Percentiles rank a stretch among this genome's conserved stretches.
These are phyloP conservation scores for Oryza brachyantha DNA, from an alignment of 176 grass and related monocot genomes.

Conservation along the genomic window DNA sequence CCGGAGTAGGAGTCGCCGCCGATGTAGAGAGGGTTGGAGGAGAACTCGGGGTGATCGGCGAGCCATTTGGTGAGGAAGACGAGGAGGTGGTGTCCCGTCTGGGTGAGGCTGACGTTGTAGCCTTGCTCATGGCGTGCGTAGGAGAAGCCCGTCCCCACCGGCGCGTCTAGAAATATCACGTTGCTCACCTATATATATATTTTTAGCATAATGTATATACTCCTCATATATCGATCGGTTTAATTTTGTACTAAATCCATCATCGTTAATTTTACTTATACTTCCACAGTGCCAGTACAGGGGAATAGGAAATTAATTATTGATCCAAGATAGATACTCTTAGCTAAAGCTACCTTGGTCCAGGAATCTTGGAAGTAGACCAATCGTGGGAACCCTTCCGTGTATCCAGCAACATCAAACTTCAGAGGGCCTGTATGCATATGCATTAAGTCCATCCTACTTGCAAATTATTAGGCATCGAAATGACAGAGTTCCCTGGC, in stretches of 20 bases:
- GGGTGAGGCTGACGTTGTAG: constrained; percentile 35
- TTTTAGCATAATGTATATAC: too few species aligned
- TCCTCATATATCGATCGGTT: too few species aligned
- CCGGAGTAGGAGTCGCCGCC: constrained; percentile 87
- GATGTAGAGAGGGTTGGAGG: constrained; percentile 67
- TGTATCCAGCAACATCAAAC: constrained; percentile 65
- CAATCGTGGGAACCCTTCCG: constrained; percentile 48
- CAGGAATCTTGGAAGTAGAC: constrained; percentile 56
- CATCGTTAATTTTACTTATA: too few species aligned
- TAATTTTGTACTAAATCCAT: too few species aligned
- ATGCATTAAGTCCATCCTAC: too few species aligned
- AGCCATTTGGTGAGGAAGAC: constrained; percentile 65
- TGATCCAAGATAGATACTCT: too few species aligned
- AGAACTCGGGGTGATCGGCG: constrained; percentile 54
- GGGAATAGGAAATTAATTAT: too few species aligned
- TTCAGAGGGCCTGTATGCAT: constrained; percentile 44
- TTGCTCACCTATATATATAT: constrained; percentile 38
- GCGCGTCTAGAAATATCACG: constrained; percentile 79
- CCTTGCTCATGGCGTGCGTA: constrained; percentile 46
- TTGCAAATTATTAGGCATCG: too few species aligned
- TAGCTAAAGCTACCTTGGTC: constrained; percentile 59
- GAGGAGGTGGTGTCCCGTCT: constrained; percentile 36
- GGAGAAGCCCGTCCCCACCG: constrained; percentile 73
- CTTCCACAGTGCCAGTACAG: too few species aligned
- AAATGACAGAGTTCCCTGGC: too few species aligned